Percentiles rank a stretch among this genome's conserved stretches.
Conservation (phyloP, 495 filamentous ascomycete species). For the Usnea hakonensis region DNA sequence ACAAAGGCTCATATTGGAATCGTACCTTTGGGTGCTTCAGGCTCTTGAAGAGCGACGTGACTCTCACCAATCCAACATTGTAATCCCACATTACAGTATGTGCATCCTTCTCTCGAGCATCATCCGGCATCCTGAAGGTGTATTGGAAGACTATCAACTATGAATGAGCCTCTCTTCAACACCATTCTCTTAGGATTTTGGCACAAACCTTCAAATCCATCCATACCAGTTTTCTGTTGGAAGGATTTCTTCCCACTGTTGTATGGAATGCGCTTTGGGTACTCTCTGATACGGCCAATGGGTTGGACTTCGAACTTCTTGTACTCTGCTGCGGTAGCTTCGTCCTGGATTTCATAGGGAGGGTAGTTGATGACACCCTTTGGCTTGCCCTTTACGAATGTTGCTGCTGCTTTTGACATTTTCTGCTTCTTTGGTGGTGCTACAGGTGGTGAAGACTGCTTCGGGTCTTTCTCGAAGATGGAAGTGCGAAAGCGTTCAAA, state of each 20-base stretch:
- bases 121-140: conserved; percentile 64
- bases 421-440: conserved; percentile 40
- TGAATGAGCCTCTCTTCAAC: background rate
- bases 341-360: conserved; percentile 56
- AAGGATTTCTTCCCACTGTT: conserved; percentile 88
- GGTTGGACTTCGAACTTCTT: conserved; percentile 57
- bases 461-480: conserved; percentile 20
- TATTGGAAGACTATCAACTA: conserved; percentile 72
- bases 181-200: background rate
- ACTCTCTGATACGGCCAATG: conserved; percentile 59
- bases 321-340: conserved; percentile 47
- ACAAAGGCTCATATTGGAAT: background rate
- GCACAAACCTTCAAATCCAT: conserved; percentile 74
- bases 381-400: conserved; percentile 49
- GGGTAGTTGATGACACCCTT: conserved; percentile 58
- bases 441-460: conserved; percentile 18
- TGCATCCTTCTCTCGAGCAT: conserved; percentile 41
- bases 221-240: conserved; percentile 71
- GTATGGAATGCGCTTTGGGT: conserved; percentile 77
- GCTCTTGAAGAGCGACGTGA: conserved; percentile 92
- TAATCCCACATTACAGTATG: conserved; percentile 96
- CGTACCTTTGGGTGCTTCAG: conserved; percentile 74
- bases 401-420: conserved; percentile 51
- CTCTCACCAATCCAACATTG: conserved; percentile 87
- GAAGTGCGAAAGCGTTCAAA: conserved; percentile 24